Base-by-base conservation (phyloP, 2,329 filamentous ascomycete species). In the Curvularia hawaiiensis region DNA sequence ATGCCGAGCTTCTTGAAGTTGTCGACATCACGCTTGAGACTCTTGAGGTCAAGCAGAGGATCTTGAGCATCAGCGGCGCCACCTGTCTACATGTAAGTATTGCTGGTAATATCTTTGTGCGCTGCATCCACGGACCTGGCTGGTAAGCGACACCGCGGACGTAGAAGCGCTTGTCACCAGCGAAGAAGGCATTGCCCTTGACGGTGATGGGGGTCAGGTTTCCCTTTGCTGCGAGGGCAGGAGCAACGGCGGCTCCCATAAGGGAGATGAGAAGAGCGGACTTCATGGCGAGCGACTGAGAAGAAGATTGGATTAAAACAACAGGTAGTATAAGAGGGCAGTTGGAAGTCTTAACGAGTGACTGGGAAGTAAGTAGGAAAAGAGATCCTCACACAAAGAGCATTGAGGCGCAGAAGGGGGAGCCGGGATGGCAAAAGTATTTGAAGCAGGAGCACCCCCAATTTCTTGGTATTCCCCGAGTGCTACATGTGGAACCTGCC, bases 1-100 rank as follows among this genome's bases (percentile, higher is more conserved):
- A 97, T 83, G 35, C 92, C 92, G 52, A 97, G 83, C 63, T 92
- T 84, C 80, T 91, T 85, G 85, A 97, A 96, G 75, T 91, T 83
- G 52, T 80, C 78, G 65, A 97, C 89, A 74, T 96, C 92, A 63
- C 92, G 89, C 75, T 84, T 82, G 83, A 93, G 94, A 70, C 82
- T 78, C 4, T 78, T 76, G 31, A 83, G 70, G 68, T 96, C 88
- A 59, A 90, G 87, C 48, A 97, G 87, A 60, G 92, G 91, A 72
- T 97, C 92, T 47, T 79, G 77, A 48, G 72, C 72, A 60, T 71
- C 72, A 6, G 73, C 60, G 14, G 73, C 73, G 64, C 73, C 73
- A 85, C 78, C 73, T 75, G 38, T 18, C 35, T 20, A 24, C n/a
- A n/a, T 56, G 39, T 68, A 43, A 71, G 58, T 55, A 50, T 31